These are phyloP conservation scores for Rhododendron williamsianum DNA, from an alignment of 148 eudicot species.

Conservation along the genomic window DNA sequence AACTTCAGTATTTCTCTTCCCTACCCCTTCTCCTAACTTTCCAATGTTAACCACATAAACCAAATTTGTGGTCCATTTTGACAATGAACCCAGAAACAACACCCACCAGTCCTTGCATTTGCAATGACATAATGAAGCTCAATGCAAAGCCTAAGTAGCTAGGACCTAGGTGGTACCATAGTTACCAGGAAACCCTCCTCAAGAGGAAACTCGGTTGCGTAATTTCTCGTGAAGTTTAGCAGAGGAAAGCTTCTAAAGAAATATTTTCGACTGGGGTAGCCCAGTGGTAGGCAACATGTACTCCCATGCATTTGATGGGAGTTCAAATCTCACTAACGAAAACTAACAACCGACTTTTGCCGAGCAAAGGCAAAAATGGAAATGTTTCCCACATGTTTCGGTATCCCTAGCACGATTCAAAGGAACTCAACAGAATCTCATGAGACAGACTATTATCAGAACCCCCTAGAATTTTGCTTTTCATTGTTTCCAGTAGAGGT, in stretches of 20 bases:
- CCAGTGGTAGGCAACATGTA: neutral
- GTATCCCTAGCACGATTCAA: neutral
- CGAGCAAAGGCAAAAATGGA: neutral
- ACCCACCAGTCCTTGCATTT: neutral
- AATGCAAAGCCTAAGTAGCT: neutral
- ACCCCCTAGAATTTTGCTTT: neutral
- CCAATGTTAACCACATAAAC: neutral
- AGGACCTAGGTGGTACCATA: neutral
- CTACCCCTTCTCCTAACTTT: neutral
- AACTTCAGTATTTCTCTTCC: neutral
- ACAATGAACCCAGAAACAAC: neutral
- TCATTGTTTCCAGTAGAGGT: neutral
- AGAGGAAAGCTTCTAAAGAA: neutral
- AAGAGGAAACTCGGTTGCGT: neutral
- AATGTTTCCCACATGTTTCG: neutral
- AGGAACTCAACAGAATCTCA: neutral
- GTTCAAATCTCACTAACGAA: too few relatives aligned
- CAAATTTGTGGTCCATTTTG: constrained; percentile 3
- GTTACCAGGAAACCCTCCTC: neutral
- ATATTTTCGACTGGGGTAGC: neutral
- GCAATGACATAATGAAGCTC: neutral
- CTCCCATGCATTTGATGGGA: neutral
- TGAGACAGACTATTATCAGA: neutral
- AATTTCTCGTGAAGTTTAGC: neutral
- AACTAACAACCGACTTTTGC: neutral